Conservation (phyloP, 2,329 filamentous ascomycete species). For the Elsinoe australis region DNA sequence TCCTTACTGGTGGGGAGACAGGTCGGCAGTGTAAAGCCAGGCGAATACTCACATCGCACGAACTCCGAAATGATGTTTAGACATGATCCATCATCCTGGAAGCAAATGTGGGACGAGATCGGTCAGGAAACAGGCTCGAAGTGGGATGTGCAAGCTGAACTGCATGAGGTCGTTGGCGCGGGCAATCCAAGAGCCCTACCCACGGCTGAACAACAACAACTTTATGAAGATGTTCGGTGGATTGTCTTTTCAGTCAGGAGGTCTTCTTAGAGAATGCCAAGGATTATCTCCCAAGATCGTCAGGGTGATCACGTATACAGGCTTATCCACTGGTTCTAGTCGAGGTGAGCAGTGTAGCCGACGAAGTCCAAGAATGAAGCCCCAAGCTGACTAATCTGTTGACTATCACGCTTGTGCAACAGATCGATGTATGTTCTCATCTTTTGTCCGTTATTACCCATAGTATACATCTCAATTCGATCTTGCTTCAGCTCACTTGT, state of each 20-base stretch:
- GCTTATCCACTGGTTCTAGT: no score
- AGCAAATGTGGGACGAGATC: constrained; percentile 34
- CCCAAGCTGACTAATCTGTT: no score
- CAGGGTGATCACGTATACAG: no score
- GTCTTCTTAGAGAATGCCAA: background rate
- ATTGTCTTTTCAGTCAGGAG: constrained; percentile 9
- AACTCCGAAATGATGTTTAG: constrained; percentile 27
- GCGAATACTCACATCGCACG: constrained; percentile 23
- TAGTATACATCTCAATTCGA: no score
- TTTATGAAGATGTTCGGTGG: background rate
- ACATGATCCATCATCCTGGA: constrained; percentile 34
- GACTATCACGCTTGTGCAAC: no score
- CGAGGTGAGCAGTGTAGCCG: no score
- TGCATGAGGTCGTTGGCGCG: constrained; percentile 18
- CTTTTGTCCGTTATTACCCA: no score
- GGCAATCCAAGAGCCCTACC: background rate
- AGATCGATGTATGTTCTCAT: no score
- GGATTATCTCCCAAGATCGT: no score
- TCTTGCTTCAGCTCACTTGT: no score
- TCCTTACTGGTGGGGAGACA: constrained; percentile 36
- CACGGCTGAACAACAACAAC: background rate
- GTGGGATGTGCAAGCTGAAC: constrained; percentile 31
- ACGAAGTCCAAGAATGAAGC: no score
- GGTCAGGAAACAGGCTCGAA: constrained; percentile 32
- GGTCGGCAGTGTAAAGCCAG: constrained; percentile 29